These are phyloP conservation scores for Eurotiales sp. DNA, from an alignment of 2,329 filamentous ascomycete species.

Conservation along the genomic window DNA sequence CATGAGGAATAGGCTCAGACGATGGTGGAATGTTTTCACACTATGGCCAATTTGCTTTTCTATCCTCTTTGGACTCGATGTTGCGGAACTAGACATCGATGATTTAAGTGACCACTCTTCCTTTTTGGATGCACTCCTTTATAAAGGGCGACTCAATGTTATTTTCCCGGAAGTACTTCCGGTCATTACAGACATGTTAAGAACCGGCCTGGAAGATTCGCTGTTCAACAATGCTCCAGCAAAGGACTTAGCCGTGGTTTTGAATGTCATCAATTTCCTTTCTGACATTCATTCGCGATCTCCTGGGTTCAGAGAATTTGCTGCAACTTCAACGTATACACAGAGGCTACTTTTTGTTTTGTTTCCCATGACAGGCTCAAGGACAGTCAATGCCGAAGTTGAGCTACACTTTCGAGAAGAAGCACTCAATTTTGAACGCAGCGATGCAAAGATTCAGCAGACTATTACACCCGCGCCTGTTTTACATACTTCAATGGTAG, in stretches of 20 bases:
- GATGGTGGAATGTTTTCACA: constrained; percentile 82
- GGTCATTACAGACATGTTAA: constrained; percentile 81
- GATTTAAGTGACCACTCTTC: constrained; percentile 69
- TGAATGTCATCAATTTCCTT: constrained; percentile 74
- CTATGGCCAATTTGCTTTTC: constrained; percentile 87
- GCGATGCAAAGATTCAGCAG: constrained; percentile 77
- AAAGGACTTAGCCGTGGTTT: constrained; percentile 63
- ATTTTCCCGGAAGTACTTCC: constrained; percentile 73
- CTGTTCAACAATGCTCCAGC: constrained; percentile 56
- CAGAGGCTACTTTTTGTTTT: constrained; percentile 74
- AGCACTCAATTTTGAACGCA: constrained; percentile 76
- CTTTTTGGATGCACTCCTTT: constrained; percentile 67
- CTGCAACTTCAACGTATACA: constrained; percentile 73
- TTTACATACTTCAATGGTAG: constrained; percentile 66
- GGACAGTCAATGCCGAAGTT: constrained; percentile 75
- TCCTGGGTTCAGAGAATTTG: constrained; percentile 75
- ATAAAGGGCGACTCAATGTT: constrained; percentile 59
- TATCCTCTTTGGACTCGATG: constrained; percentile 80
- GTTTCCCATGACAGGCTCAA: constrained; percentile 84
- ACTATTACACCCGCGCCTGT: constrained; percentile 64
- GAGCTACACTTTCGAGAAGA: constrained; percentile 84
- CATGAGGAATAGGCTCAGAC: constrained; percentile 74
- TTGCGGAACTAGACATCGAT: constrained; percentile 69
- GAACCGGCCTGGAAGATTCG: constrained; percentile 71
- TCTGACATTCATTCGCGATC: constrained; percentile 75